Evolutionary conservation across 208 protist genomes (phyloP), one percentile per base, ranked within the genome.

Genomic region (Vickermania spadyakhi): DNA sequence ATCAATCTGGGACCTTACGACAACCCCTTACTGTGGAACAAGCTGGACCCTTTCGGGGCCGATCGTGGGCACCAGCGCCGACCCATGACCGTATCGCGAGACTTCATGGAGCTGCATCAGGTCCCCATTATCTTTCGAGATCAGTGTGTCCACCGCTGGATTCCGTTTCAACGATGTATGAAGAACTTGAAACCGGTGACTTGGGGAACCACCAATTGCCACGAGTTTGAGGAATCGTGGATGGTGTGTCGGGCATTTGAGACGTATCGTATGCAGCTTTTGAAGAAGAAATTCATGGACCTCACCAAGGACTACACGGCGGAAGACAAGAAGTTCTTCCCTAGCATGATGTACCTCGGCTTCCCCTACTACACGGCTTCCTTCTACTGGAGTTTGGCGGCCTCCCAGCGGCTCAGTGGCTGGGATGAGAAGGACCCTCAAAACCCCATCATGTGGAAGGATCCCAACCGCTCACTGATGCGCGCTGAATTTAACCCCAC

Each of bases 301-400:
- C 66, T 92, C 58, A 94, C 84, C 27, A 88, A 91, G 73, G 82
- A 94, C 70, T 94, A 94, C 75, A 94, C 82, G 1, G 72, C 72
- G 0, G 84, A 94, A 62, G 84, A 94, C 67, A 91, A 92, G 68
- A 91, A 89, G 65, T 94, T 94, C 70, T 94, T 94, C 49, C 88
- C 88, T 64, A 89, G 77, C 70, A 73, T 89, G 52, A 68, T 88
- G 22, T 88, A 94, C 63, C 63, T 91, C 4, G 79, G 81, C 31
- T 60, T 87, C 36, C 87, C 87, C 0, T 88, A 85, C 67, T 87
- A 91, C 70, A 81, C 85, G 75, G 70, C 68, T 22, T 87, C 84
- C 2, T 80, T 79, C 58, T 94, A 92, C 77, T 94, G 88, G 88
- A 82, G 67, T 26, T 70, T 92, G 60, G 88, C 82, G 18, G 75